These are phyloP conservation scores for Phlebopus sp. DNA, from an alignment of 1,284 basidiomycete genomes.

Conservation along the genomic window DNA sequence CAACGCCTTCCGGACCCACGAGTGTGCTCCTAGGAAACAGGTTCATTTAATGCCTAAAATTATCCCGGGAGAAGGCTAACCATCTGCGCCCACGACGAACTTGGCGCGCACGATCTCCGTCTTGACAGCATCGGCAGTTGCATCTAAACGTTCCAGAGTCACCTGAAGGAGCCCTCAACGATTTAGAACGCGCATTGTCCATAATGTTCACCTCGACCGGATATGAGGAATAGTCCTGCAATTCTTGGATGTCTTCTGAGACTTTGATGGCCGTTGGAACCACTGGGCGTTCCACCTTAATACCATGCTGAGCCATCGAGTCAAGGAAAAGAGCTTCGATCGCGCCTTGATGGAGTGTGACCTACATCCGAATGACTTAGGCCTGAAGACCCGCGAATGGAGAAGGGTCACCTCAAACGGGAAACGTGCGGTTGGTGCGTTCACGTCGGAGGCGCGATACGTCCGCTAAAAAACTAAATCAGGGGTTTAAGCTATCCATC, in stretches of 20 bases:
- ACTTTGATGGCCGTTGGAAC: slow-evolving; percentile 54
- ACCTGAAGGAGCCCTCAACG: slow-evolving; percentile 31
- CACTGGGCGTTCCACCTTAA: slow-evolving; percentile 58
- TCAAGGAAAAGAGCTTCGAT: slow-evolving; percentile 71
- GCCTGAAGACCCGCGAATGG: background rate
- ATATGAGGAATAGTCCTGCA: slow-evolving; percentile 45
- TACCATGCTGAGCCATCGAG: slow-evolving; percentile 49
- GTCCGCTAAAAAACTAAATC: slow-evolving; percentile 46
- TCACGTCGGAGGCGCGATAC: slow-evolving; percentile 56
- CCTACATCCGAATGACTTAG: slow-evolving; percentile 33
- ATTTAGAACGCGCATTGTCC: background rate
- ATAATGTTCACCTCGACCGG: slow-evolving; percentile 50
- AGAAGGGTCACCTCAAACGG: slow-evolving; percentile 53
- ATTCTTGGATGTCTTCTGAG: slow-evolving; percentile 39
- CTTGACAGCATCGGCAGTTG: slow-evolving; percentile 28
- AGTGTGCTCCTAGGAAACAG: slow-evolving; percentile 61
- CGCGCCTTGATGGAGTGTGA: slow-evolving; percentile 72
- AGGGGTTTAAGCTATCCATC: background rate
- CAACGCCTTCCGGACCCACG: slow-evolving; percentile 74
- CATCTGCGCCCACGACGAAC: slow-evolving; percentile 64
- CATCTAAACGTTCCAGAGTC: slow-evolving; percentile 36
- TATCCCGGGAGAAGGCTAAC: slow-evolving; percentile 25
- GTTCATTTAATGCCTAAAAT: background rate
- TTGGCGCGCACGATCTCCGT: slow-evolving; percentile 54
- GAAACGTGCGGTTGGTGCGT: slow-evolving; percentile 56